These are phyloP conservation scores for Hemisphaericaspora nanyangensis DNA, from an alignment of 805 yeast species.

Conservation along the genomic window DNA sequence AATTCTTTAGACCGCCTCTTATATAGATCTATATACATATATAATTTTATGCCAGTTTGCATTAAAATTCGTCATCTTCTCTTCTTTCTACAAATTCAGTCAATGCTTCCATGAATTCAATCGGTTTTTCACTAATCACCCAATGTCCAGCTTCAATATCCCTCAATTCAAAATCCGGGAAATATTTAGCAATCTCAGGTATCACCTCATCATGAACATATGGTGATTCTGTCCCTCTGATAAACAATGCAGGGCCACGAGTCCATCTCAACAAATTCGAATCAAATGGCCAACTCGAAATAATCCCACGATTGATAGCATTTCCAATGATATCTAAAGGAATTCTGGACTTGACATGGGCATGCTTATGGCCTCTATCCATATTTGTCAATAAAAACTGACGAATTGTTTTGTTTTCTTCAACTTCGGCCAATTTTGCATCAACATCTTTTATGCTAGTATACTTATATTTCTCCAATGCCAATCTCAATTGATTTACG, in stretches of 20 bases:
- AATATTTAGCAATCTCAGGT: constrained; percentile 67
- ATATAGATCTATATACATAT: background rate
- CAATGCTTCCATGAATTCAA: constrained; percentile 62
- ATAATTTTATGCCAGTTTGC: background rate
- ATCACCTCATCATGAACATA: constrained; percentile 83
- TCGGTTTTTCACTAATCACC: constrained; percentile 85
- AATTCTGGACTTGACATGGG: constrained; percentile 49
- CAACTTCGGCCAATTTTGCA: constrained; percentile 56
- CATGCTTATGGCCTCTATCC: constrained; percentile 38
- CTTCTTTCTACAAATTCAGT: constrained; percentile 56
- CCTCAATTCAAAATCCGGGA: constrained; percentile 70
- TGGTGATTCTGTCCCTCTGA: constrained; percentile 71
- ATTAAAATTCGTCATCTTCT: constrained; percentile 25
- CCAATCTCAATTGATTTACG: constrained; percentile 55
- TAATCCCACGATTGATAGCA: constrained; percentile 57
- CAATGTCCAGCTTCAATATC: constrained; percentile 90
- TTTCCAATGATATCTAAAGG: constrained; percentile 71
- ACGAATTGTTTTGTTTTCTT: constrained; percentile 54
- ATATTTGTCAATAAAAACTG: constrained; percentile 77
- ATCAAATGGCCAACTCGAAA: constrained; percentile 77
- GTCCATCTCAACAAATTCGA: constrained; percentile 51
- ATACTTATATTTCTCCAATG: constrained; percentile 46
- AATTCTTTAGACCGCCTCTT: background rate
- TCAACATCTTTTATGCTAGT: constrained; percentile 65
- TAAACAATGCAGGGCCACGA: constrained; percentile 66